Conservation (phyloP, 2,329 filamentous ascomycete species). For the Hypomyces rosellus region DNA sequence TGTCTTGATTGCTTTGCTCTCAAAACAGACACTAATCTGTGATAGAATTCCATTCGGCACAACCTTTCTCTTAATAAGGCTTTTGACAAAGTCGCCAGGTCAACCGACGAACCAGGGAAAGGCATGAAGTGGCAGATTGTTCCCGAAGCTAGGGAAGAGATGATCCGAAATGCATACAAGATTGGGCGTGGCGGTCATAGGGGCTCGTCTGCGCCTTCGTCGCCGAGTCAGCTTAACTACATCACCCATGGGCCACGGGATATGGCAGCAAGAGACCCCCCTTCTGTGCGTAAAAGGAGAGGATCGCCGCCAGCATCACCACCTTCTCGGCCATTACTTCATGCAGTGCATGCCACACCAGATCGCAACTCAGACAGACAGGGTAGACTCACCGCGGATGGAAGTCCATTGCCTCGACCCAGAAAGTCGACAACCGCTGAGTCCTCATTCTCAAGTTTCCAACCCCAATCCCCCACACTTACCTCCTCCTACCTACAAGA, state of each 20-base stretch:
- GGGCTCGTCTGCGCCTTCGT: slow-evolving; percentile 66
- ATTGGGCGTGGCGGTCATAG: slow-evolving; percentile 58
- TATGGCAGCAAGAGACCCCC: slow-evolving; percentile 44
- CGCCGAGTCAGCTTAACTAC: slow-evolving; percentile 54
- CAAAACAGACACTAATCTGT: background rate
- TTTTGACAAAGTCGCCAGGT: slow-evolving; percentile 87
- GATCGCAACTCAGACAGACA: slow-evolving; percentile 43
- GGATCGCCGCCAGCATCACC: slow-evolving; percentile 51
- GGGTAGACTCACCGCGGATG: slow-evolving; percentile 43
- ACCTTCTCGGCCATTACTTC: slow-evolving; percentile 43
- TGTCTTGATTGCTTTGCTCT: background rate
- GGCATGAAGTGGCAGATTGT: slow-evolving; percentile 99
- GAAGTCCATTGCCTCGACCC: slow-evolving; percentile 55
- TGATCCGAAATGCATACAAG: slow-evolving; percentile 65
- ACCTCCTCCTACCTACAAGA: slow-evolving; percentile 58
- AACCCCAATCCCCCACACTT: slow-evolving; percentile 53
- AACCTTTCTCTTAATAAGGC: slow-evolving; percentile 92
- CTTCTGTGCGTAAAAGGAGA: slow-evolving; percentile 51
- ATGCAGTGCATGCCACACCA: slow-evolving; percentile 51
- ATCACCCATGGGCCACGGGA: slow-evolving; percentile 54
- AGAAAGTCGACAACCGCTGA: slow-evolving; percentile 40
- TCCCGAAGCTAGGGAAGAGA: slow-evolving; percentile 76
- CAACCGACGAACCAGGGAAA: slow-evolving; percentile 93
- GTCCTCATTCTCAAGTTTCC: slow-evolving; percentile 42
- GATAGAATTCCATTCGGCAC: slow-evolving; percentile 87